Base-by-base conservation (phyloP, 2,329 filamentous ascomycete species). In the Akanthomyces uredinophilus region DNA sequence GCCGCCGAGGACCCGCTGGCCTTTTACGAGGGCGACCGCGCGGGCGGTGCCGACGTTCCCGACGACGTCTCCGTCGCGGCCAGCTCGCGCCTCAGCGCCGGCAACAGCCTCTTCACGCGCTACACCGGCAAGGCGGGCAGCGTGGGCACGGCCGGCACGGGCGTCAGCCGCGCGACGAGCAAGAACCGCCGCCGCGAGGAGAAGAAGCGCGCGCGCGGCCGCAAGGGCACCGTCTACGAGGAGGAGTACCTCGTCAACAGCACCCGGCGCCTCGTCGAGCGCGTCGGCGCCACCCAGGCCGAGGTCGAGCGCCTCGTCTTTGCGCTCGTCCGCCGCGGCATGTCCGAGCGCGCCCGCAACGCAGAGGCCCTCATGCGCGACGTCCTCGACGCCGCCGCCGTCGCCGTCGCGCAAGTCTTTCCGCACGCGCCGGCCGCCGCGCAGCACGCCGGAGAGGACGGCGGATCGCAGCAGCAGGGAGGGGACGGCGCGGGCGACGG, bases 201-300 rank as follows among this genome's bases (percentile, higher is more conserved):
- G 80, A 87, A 96, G 74, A 99, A 99, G 83, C 87, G 94, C 18
- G 95, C 95, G 0, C 82, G 92, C 8, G 95, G 95, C 27, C 94
- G 96, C 74, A 98, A 98, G 79, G 95, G 95, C 13, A 96, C 91
- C 18, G 91, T 99, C 5, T 99, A 99, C 74, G 95, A 99, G 74
- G 94, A 98, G 72, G 95, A 98, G 75, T 99, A 99, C 74, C 84
- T 99, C 5, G 88, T 96, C 63, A 95, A 93, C 73, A 94, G 89
- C 67, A 87, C 98, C 41, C 85, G 88, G 14, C 82, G 95, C 27
- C 81, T 99, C 39, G 85, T 96, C 16, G 92, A 96, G 73, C 83
- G 93, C 41, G 86, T 96, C 24, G 92, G 93, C 73, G 81, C 80
- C 24, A 83, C 88, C 3, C 83, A 87, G 56, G 81, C 84, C 1